These are phyloP conservation scores for Solanum lycopersicoides DNA, from an alignment of 257 asterid species.

Conservation along the genomic window DNA sequence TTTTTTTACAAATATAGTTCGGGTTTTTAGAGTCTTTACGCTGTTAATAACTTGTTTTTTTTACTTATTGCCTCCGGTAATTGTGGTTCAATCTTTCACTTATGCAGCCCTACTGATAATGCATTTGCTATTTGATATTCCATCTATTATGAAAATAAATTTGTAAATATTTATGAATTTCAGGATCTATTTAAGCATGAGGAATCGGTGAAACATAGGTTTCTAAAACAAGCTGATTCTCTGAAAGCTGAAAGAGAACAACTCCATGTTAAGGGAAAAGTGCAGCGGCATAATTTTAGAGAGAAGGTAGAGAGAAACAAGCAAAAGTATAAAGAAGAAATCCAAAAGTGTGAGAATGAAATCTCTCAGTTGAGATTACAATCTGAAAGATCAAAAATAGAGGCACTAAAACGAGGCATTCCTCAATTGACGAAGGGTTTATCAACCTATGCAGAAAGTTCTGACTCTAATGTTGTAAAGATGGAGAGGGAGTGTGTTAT, in stretches of 20 bases:
- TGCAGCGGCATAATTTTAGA: conserved; percentile 30
- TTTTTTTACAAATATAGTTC: too few species aligned
- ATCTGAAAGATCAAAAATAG: conserved; percentile 37
- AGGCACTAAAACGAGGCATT: conserved; percentile 29
- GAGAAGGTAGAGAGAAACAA: conserved; percentile 24
- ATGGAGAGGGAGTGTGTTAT: conserved; percentile 79
- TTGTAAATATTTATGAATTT: too few species aligned
- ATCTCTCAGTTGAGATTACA: conserved; percentile 36
- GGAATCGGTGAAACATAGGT: too few species aligned
- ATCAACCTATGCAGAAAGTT: conserved; percentile 34
- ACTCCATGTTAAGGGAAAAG: conserved; percentile 16
- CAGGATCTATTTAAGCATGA: too few species aligned
- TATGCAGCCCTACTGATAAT: too few species aligned
- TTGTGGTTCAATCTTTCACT: too few species aligned
- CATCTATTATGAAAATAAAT: too few species aligned
- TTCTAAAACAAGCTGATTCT: neutral
- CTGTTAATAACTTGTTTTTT: too few species aligned
- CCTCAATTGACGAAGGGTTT: conserved; percentile 27
- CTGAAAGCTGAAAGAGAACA: conserved; percentile 27
- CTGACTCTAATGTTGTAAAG: conserved; percentile 13
- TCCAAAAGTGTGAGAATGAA: conserved; percentile 31
- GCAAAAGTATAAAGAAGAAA: conserved; percentile 22
- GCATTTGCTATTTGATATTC: too few species aligned
- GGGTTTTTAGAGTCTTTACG: too few species aligned
- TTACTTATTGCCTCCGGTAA: too few species aligned